A percentile compares a stretch with the other conserved stretches of the same genome.
Evolutionary conservation across 371 early-diverging fungal genomes (phyloP).

Genomic region (Rhizopus delemar): DNA sequence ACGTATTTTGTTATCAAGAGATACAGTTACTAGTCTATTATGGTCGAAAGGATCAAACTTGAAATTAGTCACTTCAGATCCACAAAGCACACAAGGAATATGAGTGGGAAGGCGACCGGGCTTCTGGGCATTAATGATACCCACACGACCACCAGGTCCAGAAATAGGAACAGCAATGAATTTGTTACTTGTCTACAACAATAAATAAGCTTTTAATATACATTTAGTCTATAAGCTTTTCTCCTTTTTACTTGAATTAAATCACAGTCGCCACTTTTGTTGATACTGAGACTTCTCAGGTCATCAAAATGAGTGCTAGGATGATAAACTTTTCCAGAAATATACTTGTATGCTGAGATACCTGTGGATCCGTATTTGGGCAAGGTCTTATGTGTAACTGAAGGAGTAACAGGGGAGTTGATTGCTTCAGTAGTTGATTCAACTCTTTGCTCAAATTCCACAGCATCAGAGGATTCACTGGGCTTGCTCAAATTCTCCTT

Average conservation of each 20-base stretch:
- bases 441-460: background rate
- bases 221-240: background rate
- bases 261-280: constrained; percentile 68
- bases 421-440: background rate
- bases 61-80: constrained; percentile 61
- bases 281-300: constrained; percentile 62
- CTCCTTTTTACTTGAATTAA: constrained; percentile 52
- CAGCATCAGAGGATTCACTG: no score
- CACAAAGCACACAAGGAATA: constrained; percentile 61
- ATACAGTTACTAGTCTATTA: constrained; percentile 59
- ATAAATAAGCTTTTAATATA: background rate
- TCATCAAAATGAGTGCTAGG: constrained; percentile 67
- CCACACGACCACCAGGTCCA: constrained; percentile 84
- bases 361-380: constrained; percentile 37
- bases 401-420: background rate
- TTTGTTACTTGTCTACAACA: constrained; percentile 49
- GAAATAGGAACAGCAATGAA: constrained; percentile 72
- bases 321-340: constrained; percentile 65
- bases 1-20: constrained; percentile 73
- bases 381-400: background rate
- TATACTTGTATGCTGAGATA: constrained; percentile 62
- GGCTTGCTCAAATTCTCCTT: background rate
- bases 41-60: constrained; percentile 74
- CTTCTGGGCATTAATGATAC: constrained; percentile 60
- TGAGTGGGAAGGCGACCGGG: constrained; percentile 71